phyloP scores from a whole-genome alignment of 2,329 filamentous ascomycete genomes.

The Curvularia sp. region DNA sequence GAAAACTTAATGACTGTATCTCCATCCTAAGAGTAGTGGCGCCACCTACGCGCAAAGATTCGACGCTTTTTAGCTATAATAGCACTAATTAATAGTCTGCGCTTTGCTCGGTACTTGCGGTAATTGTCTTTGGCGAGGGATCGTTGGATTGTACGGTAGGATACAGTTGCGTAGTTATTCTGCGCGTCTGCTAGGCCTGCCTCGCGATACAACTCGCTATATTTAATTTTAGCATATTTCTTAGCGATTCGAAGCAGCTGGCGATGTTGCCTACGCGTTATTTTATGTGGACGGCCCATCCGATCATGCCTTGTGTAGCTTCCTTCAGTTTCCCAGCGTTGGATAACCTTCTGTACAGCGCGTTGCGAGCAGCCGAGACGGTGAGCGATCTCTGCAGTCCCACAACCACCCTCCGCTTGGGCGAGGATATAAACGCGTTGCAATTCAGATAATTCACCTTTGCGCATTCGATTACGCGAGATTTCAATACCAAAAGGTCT shows the following conservation, averaged over 20 bases:
- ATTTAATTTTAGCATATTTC: not conserved
- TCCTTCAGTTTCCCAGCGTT: not conserved
- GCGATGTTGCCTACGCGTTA: not conserved
- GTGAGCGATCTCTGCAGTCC: not conserved
- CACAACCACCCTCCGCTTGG: not conserved
- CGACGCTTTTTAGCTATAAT: not conserved
- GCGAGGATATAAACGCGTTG: not conserved
- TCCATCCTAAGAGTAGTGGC: not conserved
- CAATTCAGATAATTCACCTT: not conserved
- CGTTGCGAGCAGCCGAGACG: not conserved
- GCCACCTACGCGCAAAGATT: not conserved
- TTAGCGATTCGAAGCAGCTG: not conserved
- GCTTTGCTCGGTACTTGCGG: conserved; percentile 8
- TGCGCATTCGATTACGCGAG: not conserved
- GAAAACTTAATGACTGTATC: not conserved
- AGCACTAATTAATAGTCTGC: conserved; percentile 2
- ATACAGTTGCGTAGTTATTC: not conserved
- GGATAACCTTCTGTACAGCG: not conserved
- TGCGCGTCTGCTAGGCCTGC: not conserved
- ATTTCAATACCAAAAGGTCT: not conserved
- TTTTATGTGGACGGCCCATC: not conserved
- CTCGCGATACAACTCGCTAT: not conserved
- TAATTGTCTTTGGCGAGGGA: not conserved
- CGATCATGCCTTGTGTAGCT: not conserved
- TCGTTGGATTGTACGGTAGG: conserved; percentile 3